These are phyloP conservation scores for Blastobotrys muscicola DNA, from an alignment of 805 yeast genomes.

Conservation along the genomic window DNA sequence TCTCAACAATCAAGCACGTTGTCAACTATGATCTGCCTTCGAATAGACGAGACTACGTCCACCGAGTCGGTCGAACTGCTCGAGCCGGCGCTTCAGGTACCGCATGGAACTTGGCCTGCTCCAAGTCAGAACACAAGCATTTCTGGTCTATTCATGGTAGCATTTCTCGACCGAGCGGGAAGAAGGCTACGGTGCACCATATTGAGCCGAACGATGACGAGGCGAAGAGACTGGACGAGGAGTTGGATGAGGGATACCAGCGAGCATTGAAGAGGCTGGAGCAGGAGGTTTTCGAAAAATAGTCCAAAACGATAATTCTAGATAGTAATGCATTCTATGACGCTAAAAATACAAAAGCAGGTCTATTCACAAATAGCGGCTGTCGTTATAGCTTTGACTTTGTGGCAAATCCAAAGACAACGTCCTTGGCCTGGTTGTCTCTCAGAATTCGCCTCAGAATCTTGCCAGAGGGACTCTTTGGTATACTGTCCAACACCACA, in stretches of 20 bases:
- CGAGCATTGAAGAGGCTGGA: constrained; percentile 12
- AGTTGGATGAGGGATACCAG: constrained; percentile 11
- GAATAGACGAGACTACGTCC: constrained; percentile 86
- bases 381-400: background rate
- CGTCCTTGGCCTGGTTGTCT: constrained; percentile 32
- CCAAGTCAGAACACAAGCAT: constrained; percentile 62
- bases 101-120: constrained; percentile 65
- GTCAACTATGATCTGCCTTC: constrained; percentile 86
- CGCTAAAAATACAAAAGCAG: background rate
- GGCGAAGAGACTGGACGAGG: constrained; percentile 12
- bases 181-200: background rate
- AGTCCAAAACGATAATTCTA: background rate
- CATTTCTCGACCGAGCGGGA: constrained; percentile 22
- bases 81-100: constrained; percentile 76
- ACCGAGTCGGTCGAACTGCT: constrained; percentile 95
- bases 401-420: constrained; percentile 1
- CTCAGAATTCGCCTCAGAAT: constrained; percentile 85
- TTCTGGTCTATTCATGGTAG: constrained; percentile 29
- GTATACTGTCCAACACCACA: constrained; percentile 68
- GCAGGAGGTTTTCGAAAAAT: constrained; percentile 11
- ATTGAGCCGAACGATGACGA: background rate
- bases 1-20: constrained; percentile 59
- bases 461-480: constrained; percentile 93
- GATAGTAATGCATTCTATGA: background rate
- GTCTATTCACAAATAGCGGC: no score